Evolutionary conservation across 768 basidiomycete species (phyloP), one percentile per base, ranked within the genome.

Genomic region (Leccinellum albellum): DNA sequence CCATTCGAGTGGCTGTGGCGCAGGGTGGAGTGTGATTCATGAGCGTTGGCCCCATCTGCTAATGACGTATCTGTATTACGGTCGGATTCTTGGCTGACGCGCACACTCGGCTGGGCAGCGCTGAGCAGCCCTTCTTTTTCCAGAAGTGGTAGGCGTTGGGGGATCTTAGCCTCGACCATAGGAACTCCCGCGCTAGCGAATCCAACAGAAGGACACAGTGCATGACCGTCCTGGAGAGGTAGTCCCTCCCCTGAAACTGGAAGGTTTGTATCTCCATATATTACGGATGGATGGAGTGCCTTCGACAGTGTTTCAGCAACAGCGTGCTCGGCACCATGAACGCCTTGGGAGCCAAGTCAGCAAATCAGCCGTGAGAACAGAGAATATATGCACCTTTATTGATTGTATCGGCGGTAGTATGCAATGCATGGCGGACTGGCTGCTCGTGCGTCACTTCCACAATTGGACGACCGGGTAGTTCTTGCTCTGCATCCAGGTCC

Each of bases 401-500:
- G 3, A 76, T 61, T 14, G 71, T 77, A 48, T 78, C 78, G 20
- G 64, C 53, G 2, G 71, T 73, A 51, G 77, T 73, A 21, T 73
- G 69, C 5, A 75, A 61, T 15, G 82, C 50, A 49, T 66, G 59
- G 14, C 67, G 70, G 9, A 66, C 49, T n/a, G 72, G 67, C 23
- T 72, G 71, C 20, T 70, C 72, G 53, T 73, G 70, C 1, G 72
- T 76, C 2, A 79, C 72, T 13, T 79, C 79, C 8, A 76, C 77
- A 4, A 81, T 74, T 8, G 78, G 79, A 23, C 13, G 58, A 28
- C 66, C 70, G 8, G 78, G 80, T 48, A 72, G 73, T 58, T 77
- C 70, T 69, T 93, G 88, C 68, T 92, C 86, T 3, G 74, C 68
- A 61, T 87, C 84, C 2, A 89, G 88, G 69, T 92, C 88, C 88